Evolutionary conservation across 192 early-diverging fungal species (phyloP).

Genomic region (Entomortierella lignicola): DNA sequence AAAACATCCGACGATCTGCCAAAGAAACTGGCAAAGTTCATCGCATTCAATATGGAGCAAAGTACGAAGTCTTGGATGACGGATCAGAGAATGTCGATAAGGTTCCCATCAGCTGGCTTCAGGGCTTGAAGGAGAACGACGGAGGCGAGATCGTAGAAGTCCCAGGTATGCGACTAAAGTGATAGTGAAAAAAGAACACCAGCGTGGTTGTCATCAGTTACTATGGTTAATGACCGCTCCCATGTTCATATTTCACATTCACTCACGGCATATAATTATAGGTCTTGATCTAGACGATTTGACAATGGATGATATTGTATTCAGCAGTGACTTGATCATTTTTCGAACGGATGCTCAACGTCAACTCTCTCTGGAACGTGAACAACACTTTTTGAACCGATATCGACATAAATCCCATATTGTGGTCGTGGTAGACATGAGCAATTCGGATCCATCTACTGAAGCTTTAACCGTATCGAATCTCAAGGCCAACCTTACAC

Average conservation of each 20-base stretch:
- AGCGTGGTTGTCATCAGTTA: too few species aligned
- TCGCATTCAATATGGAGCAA: constrained; percentile 38
- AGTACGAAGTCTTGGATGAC: constrained; percentile 24
- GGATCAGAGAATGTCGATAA: constrained; percentile 36
- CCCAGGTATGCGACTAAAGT: constrained; percentile 25
- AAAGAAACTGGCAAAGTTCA: constrained; percentile 49
- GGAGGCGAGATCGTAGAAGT: constrained; percentile 48
- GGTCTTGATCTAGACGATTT: constrained; percentile 47
- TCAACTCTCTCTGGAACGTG: constrained; percentile 43
- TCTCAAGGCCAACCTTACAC: constrained; percentile 36
- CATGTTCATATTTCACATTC: not conserved
- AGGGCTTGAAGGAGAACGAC: constrained; percentile 21
- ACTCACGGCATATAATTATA: constrained; percentile 1
- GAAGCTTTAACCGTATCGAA: constrained; percentile 33
- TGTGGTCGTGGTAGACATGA: constrained; percentile 44
- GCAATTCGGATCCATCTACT: not conserved
- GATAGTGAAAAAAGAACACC: not conserved
- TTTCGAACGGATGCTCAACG: constrained; percentile 41
- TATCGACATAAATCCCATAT: constrained; percentile 53
- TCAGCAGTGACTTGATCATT: constrained; percentile 43
- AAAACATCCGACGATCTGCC: constrained; percentile 28
- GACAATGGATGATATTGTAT: constrained; percentile 51
- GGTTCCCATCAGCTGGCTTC: constrained; percentile 44
- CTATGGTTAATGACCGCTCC: not conserved
- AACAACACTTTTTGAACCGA: constrained; percentile 45